A percentile compares a stretch with the other conserved stretches of the same genome.
Conservation (phyloP, 768 basidiomycete species). For the Lactarius trivialis region DNA sequence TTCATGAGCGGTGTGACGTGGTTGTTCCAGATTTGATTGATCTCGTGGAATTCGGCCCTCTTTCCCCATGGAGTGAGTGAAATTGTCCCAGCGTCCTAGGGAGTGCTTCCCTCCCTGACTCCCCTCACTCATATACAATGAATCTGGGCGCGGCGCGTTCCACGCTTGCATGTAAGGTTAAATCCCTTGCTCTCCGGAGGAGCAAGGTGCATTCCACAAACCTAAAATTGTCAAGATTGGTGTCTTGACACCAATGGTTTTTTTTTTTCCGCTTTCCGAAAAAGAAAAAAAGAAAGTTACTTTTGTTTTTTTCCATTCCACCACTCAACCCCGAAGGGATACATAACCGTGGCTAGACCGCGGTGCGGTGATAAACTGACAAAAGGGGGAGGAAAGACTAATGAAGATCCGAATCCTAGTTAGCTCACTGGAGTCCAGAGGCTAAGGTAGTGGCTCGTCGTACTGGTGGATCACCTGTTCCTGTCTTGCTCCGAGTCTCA, state of each 20-base stretch:
- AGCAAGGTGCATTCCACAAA: neutral
- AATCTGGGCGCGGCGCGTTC: slow-evolving; percentile 3
- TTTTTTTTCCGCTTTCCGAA: neutral
- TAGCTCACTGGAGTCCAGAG: neutral
- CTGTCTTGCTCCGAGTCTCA: neutral
- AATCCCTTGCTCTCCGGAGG: slow-evolving; percentile 1
- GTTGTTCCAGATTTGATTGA: slow-evolving; percentile 13
- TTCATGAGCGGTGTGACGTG: slow-evolving; percentile 14
- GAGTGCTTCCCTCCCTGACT: slow-evolving; percentile 1
- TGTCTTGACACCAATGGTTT: neutral
- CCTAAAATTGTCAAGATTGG: neutral
- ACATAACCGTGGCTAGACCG: neutral
- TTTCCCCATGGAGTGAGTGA: slow-evolving; percentile 19
- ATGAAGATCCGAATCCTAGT: slow-evolving; percentile 1
- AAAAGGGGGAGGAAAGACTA: neutral
- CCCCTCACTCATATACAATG: neutral
- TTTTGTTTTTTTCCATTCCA: neutral
- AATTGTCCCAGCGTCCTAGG: slow-evolving; percentile 1
- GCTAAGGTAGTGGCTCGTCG: neutral
- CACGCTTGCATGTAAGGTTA: neutral
- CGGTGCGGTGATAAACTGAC: neutral
- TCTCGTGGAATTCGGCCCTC: slow-evolving; percentile 9
- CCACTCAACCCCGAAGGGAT: neutral
- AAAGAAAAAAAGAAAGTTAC: neutral
- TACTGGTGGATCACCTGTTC: neutral